A percentile compares a stretch with the other conserved stretches of the same genome.
These are phyloP conservation scores for Calonectria pseudoreteaudii DNA, from an alignment of 2,329 filamentous ascomycete species.

Conservation along the genomic window DNA sequence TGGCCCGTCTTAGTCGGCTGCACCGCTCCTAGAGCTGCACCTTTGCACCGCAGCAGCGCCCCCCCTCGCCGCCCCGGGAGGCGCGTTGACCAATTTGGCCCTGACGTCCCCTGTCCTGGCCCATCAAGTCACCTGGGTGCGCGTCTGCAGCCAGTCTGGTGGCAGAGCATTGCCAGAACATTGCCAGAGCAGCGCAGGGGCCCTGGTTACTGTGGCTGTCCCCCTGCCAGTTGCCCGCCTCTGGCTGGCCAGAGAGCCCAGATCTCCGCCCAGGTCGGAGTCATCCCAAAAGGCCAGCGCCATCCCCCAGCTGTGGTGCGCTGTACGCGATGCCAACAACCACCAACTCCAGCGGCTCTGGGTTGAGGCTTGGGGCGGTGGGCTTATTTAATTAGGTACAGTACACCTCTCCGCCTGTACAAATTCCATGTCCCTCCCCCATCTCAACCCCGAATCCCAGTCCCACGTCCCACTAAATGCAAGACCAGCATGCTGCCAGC, in stretches of 20 bases:
- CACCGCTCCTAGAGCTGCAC: constrained; percentile 16
- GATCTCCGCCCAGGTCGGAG: constrained; percentile 24
- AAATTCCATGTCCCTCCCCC: background rate
- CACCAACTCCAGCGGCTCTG: background rate
- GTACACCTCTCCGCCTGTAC: background rate
- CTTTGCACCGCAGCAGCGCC: constrained; percentile 16
- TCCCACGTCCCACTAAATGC: constrained; percentile 27
- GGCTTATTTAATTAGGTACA: constrained; percentile 7
- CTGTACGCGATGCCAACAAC: background rate
- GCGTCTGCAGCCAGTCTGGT: constrained; percentile 7
- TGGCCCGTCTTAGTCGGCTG: constrained; percentile 11
- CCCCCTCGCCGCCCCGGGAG: constrained; percentile 4
- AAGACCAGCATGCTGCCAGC: constrained; percentile 37
- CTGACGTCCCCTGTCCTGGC: constrained; percentile 21
- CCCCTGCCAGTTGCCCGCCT: constrained; percentile 17
- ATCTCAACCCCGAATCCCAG: constrained; percentile 10
- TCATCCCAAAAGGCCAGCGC: constrained; percentile 4
- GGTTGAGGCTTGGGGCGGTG: background rate
- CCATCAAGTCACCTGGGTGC: constrained; percentile 12
- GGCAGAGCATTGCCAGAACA: constrained; percentile 8
- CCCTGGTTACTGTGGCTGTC: constrained; percentile 8
- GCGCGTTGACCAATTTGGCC: constrained; percentile 21
- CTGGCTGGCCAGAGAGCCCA: constrained; percentile 19
- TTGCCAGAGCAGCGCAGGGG: constrained; percentile 5
- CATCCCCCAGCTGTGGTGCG: background rate